Conservation (phyloP, 106 monocot species). For the Vanilla planifolia region DNA sequence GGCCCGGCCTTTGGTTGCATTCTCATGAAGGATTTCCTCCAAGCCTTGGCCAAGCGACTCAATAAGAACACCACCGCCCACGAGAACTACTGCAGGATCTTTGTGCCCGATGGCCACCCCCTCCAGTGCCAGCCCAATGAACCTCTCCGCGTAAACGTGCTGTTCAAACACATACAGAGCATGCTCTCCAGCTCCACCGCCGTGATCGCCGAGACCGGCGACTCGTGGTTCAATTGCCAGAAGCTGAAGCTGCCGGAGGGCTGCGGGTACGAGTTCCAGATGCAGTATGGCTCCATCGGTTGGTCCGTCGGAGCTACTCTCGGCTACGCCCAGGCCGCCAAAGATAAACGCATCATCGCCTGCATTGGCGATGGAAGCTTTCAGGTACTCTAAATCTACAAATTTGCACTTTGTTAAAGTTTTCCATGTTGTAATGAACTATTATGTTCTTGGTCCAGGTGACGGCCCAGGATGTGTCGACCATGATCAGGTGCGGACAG, state of each 20-base stretch:
- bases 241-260: constrained; percentile 19
- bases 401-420: background rate
- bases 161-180: constrained; percentile 15
- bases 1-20: constrained; percentile 18
- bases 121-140: constrained; percentile 6
- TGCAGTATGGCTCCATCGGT: constrained; percentile 24
- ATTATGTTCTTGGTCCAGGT: constrained; percentile 4
- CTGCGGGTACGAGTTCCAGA: constrained; percentile 24
- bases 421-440: background rate
- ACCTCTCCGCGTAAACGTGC: constrained; percentile 17
- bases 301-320: constrained; percentile 21
- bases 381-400: constrained; percentile 6
- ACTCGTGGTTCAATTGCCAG: constrained; percentile 27
- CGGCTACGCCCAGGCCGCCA: constrained; percentile 20
- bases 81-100: constrained; percentile 16
- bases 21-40: constrained; percentile 18
- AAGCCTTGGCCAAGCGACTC: constrained; percentile 13
- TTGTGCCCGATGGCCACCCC: constrained; percentile 10
- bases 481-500: constrained; percentile 15
- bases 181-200: constrained; percentile 10
- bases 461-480: constrained; percentile 18
- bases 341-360: constrained; percentile 14
- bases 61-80: constrained; percentile 18
- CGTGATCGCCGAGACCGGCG: constrained; percentile 18
- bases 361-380: constrained; percentile 25